phyloP scores from a whole-genome alignment of 2,329 filamentous ascomycete species.

The Penicillium sp. region DNA sequence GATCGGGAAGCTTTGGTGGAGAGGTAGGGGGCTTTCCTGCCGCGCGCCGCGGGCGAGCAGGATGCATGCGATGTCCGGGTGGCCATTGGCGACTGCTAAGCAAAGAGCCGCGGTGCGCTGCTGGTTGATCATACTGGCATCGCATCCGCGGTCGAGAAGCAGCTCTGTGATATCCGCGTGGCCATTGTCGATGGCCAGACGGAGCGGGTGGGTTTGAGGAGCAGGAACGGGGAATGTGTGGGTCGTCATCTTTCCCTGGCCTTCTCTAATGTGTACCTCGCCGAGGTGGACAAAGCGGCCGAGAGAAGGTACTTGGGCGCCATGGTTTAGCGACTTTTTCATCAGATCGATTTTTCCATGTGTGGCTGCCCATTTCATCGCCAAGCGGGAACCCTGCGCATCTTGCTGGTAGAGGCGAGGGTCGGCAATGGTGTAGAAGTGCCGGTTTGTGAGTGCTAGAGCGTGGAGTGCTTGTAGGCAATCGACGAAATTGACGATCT shows the following conservation, averaged over 20 bases:
- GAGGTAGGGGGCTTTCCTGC: not conserved
- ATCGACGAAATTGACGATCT: not conserved
- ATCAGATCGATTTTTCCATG: not conserved
- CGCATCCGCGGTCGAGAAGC: not conserved
- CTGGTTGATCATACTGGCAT: not conserved
- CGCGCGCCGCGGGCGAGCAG: not conserved
- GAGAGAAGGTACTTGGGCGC: not conserved
- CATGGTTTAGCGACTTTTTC: conserved; percentile 1
- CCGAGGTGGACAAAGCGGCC: not conserved
- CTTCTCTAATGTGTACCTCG: not conserved
- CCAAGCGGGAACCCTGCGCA: not conserved
- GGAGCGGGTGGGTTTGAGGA: not conserved
- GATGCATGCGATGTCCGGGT: not conserved
- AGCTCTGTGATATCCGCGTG: not conserved
- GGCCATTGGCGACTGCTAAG: not conserved
- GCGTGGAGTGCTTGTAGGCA: not conserved
- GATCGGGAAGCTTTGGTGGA: not conserved
- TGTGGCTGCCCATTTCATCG: not conserved
- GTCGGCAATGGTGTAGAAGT: not conserved
- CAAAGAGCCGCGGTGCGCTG: not conserved
- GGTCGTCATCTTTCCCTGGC: not conserved
- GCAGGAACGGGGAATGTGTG: not conserved
- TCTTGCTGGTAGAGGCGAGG: not conserved
- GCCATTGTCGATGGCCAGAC: conserved; percentile 3
- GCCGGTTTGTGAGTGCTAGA: not conserved